Evolutionary conservation across 2,329 filamentous ascomycete species (phyloP).

Genomic region (Cadophora gregata): DNA sequence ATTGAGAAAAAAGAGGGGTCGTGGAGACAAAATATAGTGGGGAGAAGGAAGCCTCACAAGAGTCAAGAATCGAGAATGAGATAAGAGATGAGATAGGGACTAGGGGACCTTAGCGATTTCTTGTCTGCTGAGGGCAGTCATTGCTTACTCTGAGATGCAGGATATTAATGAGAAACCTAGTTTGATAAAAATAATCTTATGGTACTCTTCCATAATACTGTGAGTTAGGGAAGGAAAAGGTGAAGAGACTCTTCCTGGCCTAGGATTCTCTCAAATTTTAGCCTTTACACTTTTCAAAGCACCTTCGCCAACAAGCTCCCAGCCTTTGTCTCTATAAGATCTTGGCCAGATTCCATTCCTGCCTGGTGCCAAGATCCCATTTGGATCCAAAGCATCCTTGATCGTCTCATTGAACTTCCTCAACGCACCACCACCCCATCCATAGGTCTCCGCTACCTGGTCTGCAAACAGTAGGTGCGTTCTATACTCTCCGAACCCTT

Average conservation of each 20-base stretch:
- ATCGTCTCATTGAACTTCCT: slow-evolving; percentile 52
- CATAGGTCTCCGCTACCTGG: slow-evolving; percentile 52
- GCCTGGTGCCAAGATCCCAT: slow-evolving; percentile 54
- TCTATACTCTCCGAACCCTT: slow-evolving; percentile 53
- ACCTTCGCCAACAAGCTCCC: slow-evolving; percentile 26
- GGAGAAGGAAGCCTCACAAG: no score
- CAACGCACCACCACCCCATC: slow-evolving; percentile 49
- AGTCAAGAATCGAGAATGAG: no score
- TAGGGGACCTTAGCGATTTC: no score
- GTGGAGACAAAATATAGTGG: no score
- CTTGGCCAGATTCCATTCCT: slow-evolving; percentile 47
- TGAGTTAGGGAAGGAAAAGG: neutral
- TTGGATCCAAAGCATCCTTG: slow-evolving; percentile 55
- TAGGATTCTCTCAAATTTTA: slow-evolving; percentile 16
- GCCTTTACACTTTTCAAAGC: slow-evolving; percentile 20
- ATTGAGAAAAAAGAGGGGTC: no score
- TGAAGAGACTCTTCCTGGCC: neutral
- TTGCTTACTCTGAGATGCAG: no score
- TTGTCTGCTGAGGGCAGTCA: no score
- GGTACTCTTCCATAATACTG: no score
- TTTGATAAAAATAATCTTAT: no score
- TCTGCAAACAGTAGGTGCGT: slow-evolving; percentile 53
- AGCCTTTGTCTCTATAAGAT: slow-evolving; percentile 29
- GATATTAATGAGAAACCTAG: no score
- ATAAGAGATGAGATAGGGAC: no score